Evolutionary conservation across 176 grass and related monocot genomes (phyloP), one percentile per base, ranked within the genome.

Genomic region (Urochloa ruziziensis): DNA sequence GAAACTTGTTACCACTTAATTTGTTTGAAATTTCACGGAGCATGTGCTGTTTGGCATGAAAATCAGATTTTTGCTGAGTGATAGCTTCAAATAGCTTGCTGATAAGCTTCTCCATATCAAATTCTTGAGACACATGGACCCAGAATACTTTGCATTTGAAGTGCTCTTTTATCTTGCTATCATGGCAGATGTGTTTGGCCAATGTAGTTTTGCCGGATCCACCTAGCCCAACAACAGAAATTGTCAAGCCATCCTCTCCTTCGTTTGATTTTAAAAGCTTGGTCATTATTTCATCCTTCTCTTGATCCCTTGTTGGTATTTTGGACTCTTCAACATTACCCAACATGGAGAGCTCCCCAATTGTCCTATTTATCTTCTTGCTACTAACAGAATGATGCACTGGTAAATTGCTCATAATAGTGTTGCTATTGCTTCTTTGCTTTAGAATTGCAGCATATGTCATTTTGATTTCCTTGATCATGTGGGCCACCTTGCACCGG

Each of bases 131-230:
- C 17, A 89, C 64, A 59, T 89, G 48, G 24, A 89, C 13, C 74
- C 80, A 59, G 17, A 78, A 56, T 30, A 34, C 32, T 49, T 0
- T 74, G 6, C 33, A 1, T 1, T 84, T 19, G 12, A 89, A 89
- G 70, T 83, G 17, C 23, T 33, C 2, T 3, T 60, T 61, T 48
- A 82, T 11, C 3, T 6, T 27, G 5, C 24, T 12, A 8, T 89
- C 23, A 46, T 44, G 24, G 23, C 44, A 78, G 1, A 64, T 44
- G 0, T 46, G 69, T 58, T 80, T 53, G 18, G 86, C 81, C 13
- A 89, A 58, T 10, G 80, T 89, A 73, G 74, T 84, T 56, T 89
- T 89, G 0, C 86, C 81, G 3, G 76, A 29, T 5, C 86, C 86
- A 27, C 70, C 80, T 51, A 83, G 8, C 25, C 80, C 86, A 59